These are phyloP conservation scores for Paecilomyces fulvus DNA, from an alignment of 2,329 filamentous ascomycete genomes.

Conservation along the genomic window DNA sequence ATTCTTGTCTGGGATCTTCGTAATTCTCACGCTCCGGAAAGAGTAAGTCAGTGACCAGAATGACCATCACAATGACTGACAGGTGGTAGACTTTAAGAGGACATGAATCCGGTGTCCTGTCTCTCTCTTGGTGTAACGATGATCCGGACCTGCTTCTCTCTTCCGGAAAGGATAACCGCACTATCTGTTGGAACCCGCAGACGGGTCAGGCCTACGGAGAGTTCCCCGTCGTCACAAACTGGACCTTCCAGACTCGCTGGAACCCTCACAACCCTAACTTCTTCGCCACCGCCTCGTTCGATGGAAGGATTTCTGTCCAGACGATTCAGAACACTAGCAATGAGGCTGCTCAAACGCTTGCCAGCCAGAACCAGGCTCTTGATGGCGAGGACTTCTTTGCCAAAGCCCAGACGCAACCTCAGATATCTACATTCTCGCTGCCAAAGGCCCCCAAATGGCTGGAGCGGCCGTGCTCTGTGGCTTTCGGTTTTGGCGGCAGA, in stretches of 20 bases:
- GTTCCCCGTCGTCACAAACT: slow-evolving; percentile 97
- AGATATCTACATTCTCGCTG: slow-evolving; percentile 81
- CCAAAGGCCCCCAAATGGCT: slow-evolving; percentile 83
- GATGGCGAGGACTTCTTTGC: slow-evolving; percentile 96
- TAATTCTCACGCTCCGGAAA: slow-evolving; percentile 90
- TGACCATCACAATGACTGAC: slow-evolving; percentile 8
- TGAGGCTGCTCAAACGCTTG: slow-evolving; percentile 53
- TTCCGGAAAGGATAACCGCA: slow-evolving; percentile 93
- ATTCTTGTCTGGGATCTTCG: slow-evolving; percentile 91
- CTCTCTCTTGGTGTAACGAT: slow-evolving; percentile 89
- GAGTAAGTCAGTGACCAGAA: slow-evolving; percentile 23
- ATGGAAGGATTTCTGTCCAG: slow-evolving; percentile 90
- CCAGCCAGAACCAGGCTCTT: slow-evolving; percentile 57
- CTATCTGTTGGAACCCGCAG: slow-evolving; percentile 91
- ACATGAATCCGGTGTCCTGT: slow-evolving; percentile 91
- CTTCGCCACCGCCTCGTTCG: slow-evolving; percentile 91
- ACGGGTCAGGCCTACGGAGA: slow-evolving; percentile 82
- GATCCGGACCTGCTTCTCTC: slow-evolving; percentile 84
- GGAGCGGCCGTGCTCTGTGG: slow-evolving; percentile 72
- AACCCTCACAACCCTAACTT: slow-evolving; percentile 88
- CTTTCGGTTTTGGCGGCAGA: slow-evolving; percentile 94
- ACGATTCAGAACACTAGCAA: slow-evolving; percentile 90
- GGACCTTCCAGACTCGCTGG: slow-evolving; percentile 94
- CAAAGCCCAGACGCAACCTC: slow-evolving; percentile 83
- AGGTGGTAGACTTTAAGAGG: slow-evolving; percentile 61